Base-by-base conservation (phyloP, 2,329 filamentous ascomycete species). In the Pezicula neosporulosa region DNA sequence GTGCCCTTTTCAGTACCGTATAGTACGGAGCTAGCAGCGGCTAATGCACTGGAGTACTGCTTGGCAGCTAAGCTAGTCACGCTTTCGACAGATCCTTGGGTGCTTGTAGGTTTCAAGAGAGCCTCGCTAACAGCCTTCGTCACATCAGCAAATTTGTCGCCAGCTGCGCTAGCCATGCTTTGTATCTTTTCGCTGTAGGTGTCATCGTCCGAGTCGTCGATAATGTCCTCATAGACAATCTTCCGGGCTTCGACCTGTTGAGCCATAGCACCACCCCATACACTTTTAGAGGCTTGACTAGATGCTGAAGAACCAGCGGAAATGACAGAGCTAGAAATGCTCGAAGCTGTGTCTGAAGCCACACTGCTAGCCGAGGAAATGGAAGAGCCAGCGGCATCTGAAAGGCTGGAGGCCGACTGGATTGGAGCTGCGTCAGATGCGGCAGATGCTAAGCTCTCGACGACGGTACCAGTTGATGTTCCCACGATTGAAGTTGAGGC, bases 91-190 rank as follows among this genome's bases (percentile, higher is more conserved):
- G 65, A 67, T 6, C 75, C 75, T 56, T 77, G 47, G 65, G 55
- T 60, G 12, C 43, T 73, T 1, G 73, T 66, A 13, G 73, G 67
- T 39, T 73, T 70, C 27, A 78, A 62, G 9, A 80, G 64, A 24
- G 79, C 81, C 65, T 83, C 78, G 52, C 77, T 78, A 28, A 82
- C 77, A 28, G 77, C 78, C 59, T 71, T 72, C 13, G 77, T 83
- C 42, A 82, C 68, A 35, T 80, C 73, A 44, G 72, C 70, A 48
- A 78, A 79, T 49, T 72, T 69, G 44, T 80, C 77, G 21, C 76
- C 76, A 13, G 77, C 79, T 54, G 75, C 72, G 51, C 71, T 75
- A 21, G 77, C 72, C 53, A 81, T 68, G 44, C 68, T 74, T 51
- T 80, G 75, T 6, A 81, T 60, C 52, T 76, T 77, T 49, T 75